Evolutionary conservation across 2,329 filamentous ascomycete species (phyloP), one percentile per base, ranked within the genome.

Genomic region (Phaeosphaeriaceae sp.): DNA sequence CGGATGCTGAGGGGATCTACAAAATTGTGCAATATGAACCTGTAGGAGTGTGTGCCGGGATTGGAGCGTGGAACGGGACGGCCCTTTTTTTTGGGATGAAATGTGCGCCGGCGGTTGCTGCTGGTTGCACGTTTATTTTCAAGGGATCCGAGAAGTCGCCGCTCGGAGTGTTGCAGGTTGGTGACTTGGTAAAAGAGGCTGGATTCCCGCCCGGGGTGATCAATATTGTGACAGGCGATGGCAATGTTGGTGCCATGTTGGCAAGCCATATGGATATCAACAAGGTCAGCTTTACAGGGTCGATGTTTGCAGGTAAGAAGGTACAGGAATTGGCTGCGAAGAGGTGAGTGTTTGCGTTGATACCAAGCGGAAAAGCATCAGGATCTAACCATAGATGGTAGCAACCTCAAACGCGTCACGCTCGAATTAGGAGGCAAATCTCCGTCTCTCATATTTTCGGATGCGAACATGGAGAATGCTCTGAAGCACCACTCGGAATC

Each of bases 401-500:
- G 67, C 37, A 78, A 77, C 47, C 59, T 79, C 48, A 80, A 79
- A 67, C 72, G 75, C 26, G 73, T 78, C 28, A 76, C 75, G 1
- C 67, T 80, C 2, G 77, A 79, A 58, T 68, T 78, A 6, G 77
- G 77, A 11, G 78, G 78, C 28, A 79, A 79, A 61, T 73, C 70
- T 6, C 23, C 23, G 13, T 71, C 70, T 23, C 70, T 80, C 15
- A 71, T 79, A 33, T 79, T 79, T 58, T 58, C 73, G 28, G 76
- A 79, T 50, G 76, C 74, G 58, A 72, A 81, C 55, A 67, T 81
- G 4, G 23, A 26, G 11, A 26, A 26, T 26, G 23, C 23, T 9
- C 11, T 26, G 9, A 16, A 43, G n/a, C 57, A 63, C 41, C 54
- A 59, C 41, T 58, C 55, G n/a, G 53, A 57, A 12, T 56, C 50